Base-by-base conservation (phyloP, 1,284 basidiomycete species). In the Cutaneotrichosporon dermatis region DNA sequence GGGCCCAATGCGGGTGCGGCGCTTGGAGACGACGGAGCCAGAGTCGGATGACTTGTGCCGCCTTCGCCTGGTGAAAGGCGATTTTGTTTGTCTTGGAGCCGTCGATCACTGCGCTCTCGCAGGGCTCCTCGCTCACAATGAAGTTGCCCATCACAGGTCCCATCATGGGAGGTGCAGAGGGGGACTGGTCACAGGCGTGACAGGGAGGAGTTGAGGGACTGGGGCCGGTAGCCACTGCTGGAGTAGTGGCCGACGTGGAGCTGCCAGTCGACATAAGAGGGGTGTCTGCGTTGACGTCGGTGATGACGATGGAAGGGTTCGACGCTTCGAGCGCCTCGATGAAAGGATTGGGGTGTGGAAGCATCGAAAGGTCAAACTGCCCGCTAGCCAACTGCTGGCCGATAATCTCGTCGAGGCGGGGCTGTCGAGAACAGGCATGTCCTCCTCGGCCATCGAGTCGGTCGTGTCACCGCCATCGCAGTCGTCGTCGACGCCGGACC, bases 361-460 rank as follows among this genome's bases (percentile, higher is more conserved):
- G 39, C 50, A 51, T 51, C 9, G 50, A 39, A 39, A 54, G 13
- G 46, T 39, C 43, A 53, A 40, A 41, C 51, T 53, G 43, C 34
- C 36, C 44, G 44, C 50, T 57, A 7, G 54, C 37, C 8, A 65
- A 51, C 45, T 70, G 69, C 41, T 69, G 69, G 35, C 65, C 73
- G 51, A 74, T 72, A 36, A 76, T 54, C 54, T 71, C 65, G 55
- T 74, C 70, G 54, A 76, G 51, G 73, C 73, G 6, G 75, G 70
- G 55, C 69, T 71, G 59, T 75, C 71, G 37, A 76, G 64, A 60
- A 75, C 67, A 0, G 75, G 75, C 75, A 76, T 76, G 58, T 76
- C 75, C 54, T 76, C 75, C 62, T 76, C 75, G 12, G 69, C 74
- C 75, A 76, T 76, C 25, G 69, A 72, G 57, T 76, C 75, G 16